Evolutionary conservation across 2,329 filamentous ascomycete genomes (phyloP), one percentile per base, ranked within the genome.

Genomic region (Monilinia polystroma): DNA sequence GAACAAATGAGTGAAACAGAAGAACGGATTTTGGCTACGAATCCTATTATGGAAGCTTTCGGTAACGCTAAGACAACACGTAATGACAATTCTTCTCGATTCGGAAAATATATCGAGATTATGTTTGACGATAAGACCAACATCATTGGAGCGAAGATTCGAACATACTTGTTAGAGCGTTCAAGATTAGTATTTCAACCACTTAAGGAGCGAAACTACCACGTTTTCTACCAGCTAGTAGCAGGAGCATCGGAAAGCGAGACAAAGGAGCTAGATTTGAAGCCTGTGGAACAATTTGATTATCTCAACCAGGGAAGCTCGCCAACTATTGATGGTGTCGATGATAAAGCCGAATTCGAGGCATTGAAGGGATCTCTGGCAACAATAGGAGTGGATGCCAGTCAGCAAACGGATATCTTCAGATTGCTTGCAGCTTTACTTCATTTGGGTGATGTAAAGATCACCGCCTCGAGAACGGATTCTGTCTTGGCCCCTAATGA

Each of bases 101-200:
- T 99, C 80, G 95, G 95, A 78, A 99, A 99, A 84, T 99, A 99
- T 79, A 98, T 99, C 74, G 95, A 99, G 81, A 99, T 99, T 77
- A 94, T 98, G 92, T 99, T 99, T 79, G 93, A 98, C 80, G 87
- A 92, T 70, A 87, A 90, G 75, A 97, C 92, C 70, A 95, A 96
- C 78, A 99, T 99, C 75, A 97, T 98, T 76, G 95, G 95, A 73
- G 95, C 95, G 66, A 96, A 96, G 82, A 99, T 99, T 76, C 87
- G 95, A 74, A 97, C 93, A 66, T 99, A 99, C 76, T 83, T 99
- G 72, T 83, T 99, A 55, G 95, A 99, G 79, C 91, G 95, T 68
- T 98, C 95, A 69, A 90, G 95, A 81, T 83, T 99, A 74, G 95
- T 98, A 23, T 99, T 98, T 79, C 95, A 99, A 77, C 95, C 95